Base-by-base conservation (phyloP, 1,284 basidiomycete genomes). In the Acaromyces ingoldii region DNA sequence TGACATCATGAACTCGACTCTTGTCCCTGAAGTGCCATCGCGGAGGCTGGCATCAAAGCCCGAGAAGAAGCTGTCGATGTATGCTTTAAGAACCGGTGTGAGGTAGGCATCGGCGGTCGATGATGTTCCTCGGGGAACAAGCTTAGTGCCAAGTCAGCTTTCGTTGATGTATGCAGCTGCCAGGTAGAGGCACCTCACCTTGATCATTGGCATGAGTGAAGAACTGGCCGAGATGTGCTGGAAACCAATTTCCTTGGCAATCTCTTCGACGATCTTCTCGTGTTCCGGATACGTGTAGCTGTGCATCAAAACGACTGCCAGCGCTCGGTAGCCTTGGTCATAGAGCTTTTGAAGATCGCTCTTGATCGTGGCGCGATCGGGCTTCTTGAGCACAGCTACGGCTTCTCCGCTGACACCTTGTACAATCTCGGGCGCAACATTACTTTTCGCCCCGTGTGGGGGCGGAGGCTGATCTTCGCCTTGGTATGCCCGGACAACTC, bases 81-180 rank as follows among this genome's bases (percentile, higher is more conserved):
- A 96, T 26, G 83, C 81, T 21, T 82, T 79, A 30, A 96, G 77
- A 42, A 95, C 87, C 1, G 92, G 93, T 0, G 92, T 96, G 26
- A 97, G 83, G 75, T 98, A 98, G 1, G 93, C 95, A 67, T 98
- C 93, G 0, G 91, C 93, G 0, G 91, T 95, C 0, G 89, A 85
- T 0, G 89, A 92, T 3, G 88, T 85, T 0, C 91, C 93, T 4
- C 93, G 85, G 0, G 91, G 87, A 3, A 96, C 89, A 82, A 95
- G 87, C 76, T 53, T 74, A 72, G 63, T 15, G 26, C 24, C n/a
- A 10, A 29, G 6, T 29, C 4, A 21, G 33, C 33, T 34, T 19
- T 13, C 33, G 19, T 13, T 19, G 19, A 34, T 13, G 31, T 22
- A 58, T 51, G 26, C 56, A 57, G 2, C 45, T 28, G 1, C 6